Evolutionary conservation across 2,329 filamentous ascomycete species (phyloP), one percentile per base, ranked within the genome.

Genomic region (Penicillium sp.): DNA sequence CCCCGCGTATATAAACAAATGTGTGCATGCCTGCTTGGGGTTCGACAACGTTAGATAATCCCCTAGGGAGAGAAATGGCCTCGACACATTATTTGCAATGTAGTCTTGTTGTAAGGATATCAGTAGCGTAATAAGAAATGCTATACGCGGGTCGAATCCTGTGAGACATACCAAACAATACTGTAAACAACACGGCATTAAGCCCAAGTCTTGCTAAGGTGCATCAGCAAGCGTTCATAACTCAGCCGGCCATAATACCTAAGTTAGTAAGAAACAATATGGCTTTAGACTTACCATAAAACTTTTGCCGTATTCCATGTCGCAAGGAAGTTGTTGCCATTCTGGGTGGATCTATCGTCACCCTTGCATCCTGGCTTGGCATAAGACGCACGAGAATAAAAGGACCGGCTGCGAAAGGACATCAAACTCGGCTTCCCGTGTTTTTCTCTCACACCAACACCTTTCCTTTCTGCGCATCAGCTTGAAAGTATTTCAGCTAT

Each of bases 341-440:
- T 34, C 9, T 40, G 27, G 10, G 50, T 52, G 50, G 50, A 52
- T 52, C 42, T 47, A 52, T 52, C 50, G 50, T 47, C 27, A 52
- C 42, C 9, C 2, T 18, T n/a, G 42, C 10, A 34, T 51, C 7
- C n/a, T 34, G 18, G 10, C 41, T 39, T 39, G 50, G 41, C 41
- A 18, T 18, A 38, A 31, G 49, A 15, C 50, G 39, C 16, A 16
- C 25, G 2, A 31, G 13, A 23, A 18, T 2, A 46, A 39, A 23
- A 23, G 1, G 16, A 45, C 12, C 5, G 23, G 13, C 31, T 35
- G 21, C 7, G 15, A 44, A 27, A 12, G 8, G 7, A 6, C 25
- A 38, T 15, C 15, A 38, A 31, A 9, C 21, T 16, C 15, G 15
- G 7, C 12, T 13, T 21, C 21, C 29, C 4, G 21, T 16, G 2